Percentiles rank a stretch among this genome's conserved stretches.
Evolutionary conservation across 1,284 basidiomycete genomes (phyloP).

Genomic region (Wallemia ichthyophaga): DNA sequence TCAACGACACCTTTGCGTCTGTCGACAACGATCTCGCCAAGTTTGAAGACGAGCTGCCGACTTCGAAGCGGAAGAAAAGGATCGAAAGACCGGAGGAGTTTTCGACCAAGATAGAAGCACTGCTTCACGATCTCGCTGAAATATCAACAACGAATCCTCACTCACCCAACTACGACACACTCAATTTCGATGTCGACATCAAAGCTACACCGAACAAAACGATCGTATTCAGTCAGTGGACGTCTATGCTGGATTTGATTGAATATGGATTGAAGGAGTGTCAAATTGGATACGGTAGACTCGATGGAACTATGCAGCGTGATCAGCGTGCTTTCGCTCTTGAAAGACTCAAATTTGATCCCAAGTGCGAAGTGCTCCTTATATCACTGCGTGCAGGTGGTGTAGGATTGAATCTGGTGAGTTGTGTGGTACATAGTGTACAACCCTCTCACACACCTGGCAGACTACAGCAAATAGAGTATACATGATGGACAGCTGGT

Average conservation of each 20-base stretch:
- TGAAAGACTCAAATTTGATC: conserved; percentile 58
- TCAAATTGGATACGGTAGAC: conserved; percentile 51
- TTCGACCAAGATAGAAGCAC: conserved; percentile 56
- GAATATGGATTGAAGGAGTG: conserved; percentile 60
- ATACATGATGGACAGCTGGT: conserved; percentile 13
- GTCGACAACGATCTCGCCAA: background rate
- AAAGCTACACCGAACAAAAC: conserved; percentile 20
- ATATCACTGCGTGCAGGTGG: conserved; percentile 91
- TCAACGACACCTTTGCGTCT: background rate
- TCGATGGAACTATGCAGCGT: conserved; percentile 90
- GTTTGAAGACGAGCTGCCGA: background rate
- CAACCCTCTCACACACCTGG: background rate
- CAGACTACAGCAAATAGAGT: conserved; percentile 8
- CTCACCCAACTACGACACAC: conserved; percentile 52
- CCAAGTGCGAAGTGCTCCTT: conserved; percentile 60
- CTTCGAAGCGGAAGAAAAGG: background rate
- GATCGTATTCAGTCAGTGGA: conserved; percentile 51
- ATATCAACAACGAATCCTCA: conserved; percentile 49
- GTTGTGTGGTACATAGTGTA: conserved; percentile 31
- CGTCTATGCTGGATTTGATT: conserved; percentile 74
- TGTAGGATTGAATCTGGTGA: conserved; percentile 74
- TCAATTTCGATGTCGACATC: conserved; percentile 35
- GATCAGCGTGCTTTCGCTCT: conserved; percentile 71
- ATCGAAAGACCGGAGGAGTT: conserved; percentile 18
- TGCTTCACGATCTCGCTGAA: conserved; percentile 39